Conservation (phyloP, 371 early-diverging fungal genomes). For the Apophysomyces variabilis region DNA sequence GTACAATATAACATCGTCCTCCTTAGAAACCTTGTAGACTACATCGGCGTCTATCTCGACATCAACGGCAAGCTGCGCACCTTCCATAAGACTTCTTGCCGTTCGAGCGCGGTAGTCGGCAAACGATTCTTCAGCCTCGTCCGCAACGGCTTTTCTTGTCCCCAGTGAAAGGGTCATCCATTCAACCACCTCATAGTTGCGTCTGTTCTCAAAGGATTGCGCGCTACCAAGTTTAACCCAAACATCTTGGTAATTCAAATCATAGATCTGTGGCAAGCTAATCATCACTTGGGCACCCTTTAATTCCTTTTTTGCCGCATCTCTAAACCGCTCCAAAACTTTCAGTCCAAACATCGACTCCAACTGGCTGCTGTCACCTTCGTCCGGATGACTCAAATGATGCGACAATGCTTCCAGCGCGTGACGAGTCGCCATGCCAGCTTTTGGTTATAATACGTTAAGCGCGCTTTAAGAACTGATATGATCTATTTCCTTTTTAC, state of each 20-base stretch:
- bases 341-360: constrained; percentile 46
- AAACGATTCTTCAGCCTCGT: constrained; percentile 50
- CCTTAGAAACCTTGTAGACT: constrained; percentile 36
- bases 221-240: constrained; percentile 57
- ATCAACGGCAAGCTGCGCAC: constrained; percentile 58
- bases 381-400: constrained; percentile 30
- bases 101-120: constrained; percentile 48
- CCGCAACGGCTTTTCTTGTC: constrained; percentile 16
- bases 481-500: constrained; percentile 27
- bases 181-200: constrained; percentile 35
- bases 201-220: constrained; percentile 28
- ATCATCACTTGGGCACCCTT: constrained; percentile 35
- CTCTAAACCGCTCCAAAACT: constrained; percentile 41
- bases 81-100: constrained; percentile 53
- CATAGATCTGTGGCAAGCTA: constrained; percentile 56
- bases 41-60: constrained; percentile 62
- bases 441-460: constrained; percentile 35
- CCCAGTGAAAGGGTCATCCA: constrained; percentile 52
- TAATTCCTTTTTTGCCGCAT: constrained; percentile 33
- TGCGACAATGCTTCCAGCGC: constrained; percentile 42
- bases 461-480: neutral
- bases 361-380: constrained; percentile 26
- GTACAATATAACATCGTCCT: constrained; percentile 34
- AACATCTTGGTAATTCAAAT: constrained; percentile 55
- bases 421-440: constrained; percentile 44